phyloP scores from a whole-genome alignment of 306 rosid species.

The Amphicarpaea edgeworthii region DNA sequence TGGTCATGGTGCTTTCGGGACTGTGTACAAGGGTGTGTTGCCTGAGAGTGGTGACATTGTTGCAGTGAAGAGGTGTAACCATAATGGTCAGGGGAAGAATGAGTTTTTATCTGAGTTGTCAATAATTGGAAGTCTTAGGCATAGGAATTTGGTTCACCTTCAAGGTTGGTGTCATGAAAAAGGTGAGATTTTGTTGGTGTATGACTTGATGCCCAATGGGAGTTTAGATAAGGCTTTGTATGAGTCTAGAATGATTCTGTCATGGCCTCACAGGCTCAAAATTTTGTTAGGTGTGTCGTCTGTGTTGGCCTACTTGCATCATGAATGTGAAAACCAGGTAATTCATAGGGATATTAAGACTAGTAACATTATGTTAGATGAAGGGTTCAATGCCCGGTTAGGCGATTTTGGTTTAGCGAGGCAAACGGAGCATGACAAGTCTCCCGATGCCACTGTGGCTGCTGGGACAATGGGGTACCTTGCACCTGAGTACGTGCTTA shows the following conservation, averaged over 20 bases:
- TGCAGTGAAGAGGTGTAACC: conserved; percentile 86
- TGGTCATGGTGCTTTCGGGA: conserved; percentile 90
- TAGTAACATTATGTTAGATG: conserved; percentile 88
- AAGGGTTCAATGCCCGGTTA: conserved; percentile 81
- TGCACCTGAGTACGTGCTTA: conserved; percentile 88
- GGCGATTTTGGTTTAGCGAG: conserved; percentile 91
- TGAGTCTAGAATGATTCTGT: conserved; percentile 68
- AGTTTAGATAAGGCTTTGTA: conserved; percentile 85
- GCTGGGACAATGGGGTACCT: conserved; percentile 96
- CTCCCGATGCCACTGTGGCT: conserved; percentile 90
- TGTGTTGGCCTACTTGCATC: conserved; percentile 83
- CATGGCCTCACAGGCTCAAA: conserved; percentile 77
- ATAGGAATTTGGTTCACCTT: conserved; percentile 80
- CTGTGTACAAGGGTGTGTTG: conserved; percentile 75
- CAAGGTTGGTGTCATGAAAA: conserved; percentile 94
- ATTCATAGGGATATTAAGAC: conserved; percentile 86
- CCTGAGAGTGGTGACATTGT: conserved; percentile 75
- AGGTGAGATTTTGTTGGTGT: conserved; percentile 83
- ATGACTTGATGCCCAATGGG: conserved; percentile 91
- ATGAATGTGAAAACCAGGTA: conserved; percentile 91
- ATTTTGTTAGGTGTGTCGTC: conserved; percentile 84
- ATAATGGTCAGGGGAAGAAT: conserved; percentile 71
- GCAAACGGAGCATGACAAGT: conserved; percentile 87
- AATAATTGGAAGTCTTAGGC: conserved; percentile 85
- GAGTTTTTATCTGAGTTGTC: conserved; percentile 87